Evolutionary conservation across 495 filamentous ascomycete genomes (phyloP).

Genomic region (Penicillium coffeae): DNA sequence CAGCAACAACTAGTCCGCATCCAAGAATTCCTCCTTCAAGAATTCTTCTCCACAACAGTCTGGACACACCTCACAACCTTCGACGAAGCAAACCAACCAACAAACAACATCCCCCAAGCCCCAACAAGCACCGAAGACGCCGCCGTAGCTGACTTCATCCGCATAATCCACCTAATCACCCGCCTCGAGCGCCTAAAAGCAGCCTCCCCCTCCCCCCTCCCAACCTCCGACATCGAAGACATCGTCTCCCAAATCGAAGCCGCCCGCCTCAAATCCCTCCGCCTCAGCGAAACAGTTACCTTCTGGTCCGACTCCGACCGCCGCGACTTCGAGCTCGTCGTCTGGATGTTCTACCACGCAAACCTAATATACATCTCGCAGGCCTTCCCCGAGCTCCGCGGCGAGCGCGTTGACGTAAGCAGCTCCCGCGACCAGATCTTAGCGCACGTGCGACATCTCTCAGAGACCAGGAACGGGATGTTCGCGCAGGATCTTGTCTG

Average conservation of each 20-base stretch:
- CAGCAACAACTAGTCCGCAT: conserved; percentile 7
- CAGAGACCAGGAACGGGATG: conserved; percentile 10
- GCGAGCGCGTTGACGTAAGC: not conserved
- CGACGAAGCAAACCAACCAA: conserved; percentile 3
- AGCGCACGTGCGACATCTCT: conserved; percentile 12
- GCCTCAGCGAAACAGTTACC: conserved; percentile 12
- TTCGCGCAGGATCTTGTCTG: conserved; percentile 26
- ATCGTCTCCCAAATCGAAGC: conserved; percentile 12
- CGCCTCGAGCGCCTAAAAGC: conserved; percentile 8
- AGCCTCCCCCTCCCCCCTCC: not conserved
- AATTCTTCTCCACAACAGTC: conserved; percentile 13
- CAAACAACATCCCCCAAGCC: not conserved
- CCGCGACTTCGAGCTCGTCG: conserved; percentile 15
- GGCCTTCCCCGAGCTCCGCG: conserved; percentile 8
- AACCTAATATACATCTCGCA: conserved; percentile 24
- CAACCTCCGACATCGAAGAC: conserved; percentile 5
- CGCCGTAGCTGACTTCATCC: conserved; percentile 15
- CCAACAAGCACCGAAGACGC: conserved; percentile 8
- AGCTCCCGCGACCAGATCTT: conserved; percentile 21
- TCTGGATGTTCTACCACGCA: conserved; percentile 25
- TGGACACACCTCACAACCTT: conserved; percentile 14
- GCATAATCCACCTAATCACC: conserved; percentile 15
- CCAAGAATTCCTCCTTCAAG: conserved; percentile 12
- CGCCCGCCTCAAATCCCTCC: conserved; percentile 10
- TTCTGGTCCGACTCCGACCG: conserved; percentile 14